phyloP scores from a whole-genome alignment of 192 early-diverging fungal genomes.

The Mortierella hygrophila region DNA sequence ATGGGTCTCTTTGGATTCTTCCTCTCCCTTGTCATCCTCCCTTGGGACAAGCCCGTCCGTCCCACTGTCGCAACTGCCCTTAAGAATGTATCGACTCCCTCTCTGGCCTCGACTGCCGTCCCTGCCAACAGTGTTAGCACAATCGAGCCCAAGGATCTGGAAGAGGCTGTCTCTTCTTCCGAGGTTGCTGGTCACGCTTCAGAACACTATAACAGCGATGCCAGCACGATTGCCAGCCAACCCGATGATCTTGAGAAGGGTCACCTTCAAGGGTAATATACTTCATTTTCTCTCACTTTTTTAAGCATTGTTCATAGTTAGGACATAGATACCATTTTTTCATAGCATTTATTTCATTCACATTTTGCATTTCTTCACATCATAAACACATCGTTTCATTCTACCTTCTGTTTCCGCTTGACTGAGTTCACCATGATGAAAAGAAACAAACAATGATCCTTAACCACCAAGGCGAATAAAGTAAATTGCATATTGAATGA shows the following conservation, averaged over 20 bases:
- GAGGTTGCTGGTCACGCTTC: background rate
- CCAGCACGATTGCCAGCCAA: slow-evolving; percentile 11
- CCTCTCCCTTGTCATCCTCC: slow-evolving; percentile 6
- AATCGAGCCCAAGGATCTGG: slow-evolving; percentile 7
- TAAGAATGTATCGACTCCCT: background rate
- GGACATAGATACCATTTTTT: too few species aligned
- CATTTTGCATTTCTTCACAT: too few species aligned
- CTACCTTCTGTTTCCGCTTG: too few species aligned
- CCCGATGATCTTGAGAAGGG: background rate
- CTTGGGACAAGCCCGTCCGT: slow-evolving; percentile 23
- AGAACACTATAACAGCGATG: slow-evolving; percentile 8
- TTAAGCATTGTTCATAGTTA: background rate
- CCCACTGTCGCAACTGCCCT: too few species aligned
- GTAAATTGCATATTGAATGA: too few species aligned
- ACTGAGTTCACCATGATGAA: too few species aligned
- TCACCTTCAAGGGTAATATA: background rate
- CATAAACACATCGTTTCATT: too few species aligned
- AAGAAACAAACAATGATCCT: too few species aligned
- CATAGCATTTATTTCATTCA: too few species aligned
- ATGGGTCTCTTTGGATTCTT: slow-evolving; percentile 30
- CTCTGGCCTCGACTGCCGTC: slow-evolving; percentile 29
- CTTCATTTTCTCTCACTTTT: background rate
- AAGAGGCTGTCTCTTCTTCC: background rate
- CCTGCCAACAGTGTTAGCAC: background rate
- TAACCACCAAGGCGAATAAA: too few species aligned